Conservation (phyloP, 805 yeast genomes). For the Candida ascalaphidarum region DNA sequence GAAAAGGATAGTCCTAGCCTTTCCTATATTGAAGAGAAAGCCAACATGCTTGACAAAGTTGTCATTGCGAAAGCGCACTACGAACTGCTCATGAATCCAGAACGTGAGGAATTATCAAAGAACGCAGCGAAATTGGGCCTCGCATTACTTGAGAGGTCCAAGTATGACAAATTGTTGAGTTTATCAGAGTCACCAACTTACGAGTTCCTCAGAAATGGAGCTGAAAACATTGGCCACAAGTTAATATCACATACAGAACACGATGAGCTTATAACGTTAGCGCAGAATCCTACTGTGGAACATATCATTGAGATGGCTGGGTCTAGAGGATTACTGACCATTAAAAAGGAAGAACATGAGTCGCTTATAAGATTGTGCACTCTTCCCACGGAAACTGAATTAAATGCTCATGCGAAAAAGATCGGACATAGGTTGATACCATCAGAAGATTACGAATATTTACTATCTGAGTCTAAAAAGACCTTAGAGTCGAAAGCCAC, state of each 20-base stretch:
- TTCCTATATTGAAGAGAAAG: slow-evolving; percentile 7
- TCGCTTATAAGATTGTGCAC: too few relatives aligned
- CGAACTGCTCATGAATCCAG: slow-evolving; percentile 4
- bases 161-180: slow-evolving; percentile 2
- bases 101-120: slow-evolving; percentile 2
- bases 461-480: too few relatives aligned
- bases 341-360: too few relatives aligned
- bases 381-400: too few relatives aligned
- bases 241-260: slow-evolving; percentile 1
- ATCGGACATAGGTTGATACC: too few relatives aligned
- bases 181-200: slow-evolving; percentile 3
- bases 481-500: too few relatives aligned
- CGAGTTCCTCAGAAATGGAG: slow-evolving; percentile 4
- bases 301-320: too few relatives aligned
- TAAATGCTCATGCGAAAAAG: too few relatives aligned
- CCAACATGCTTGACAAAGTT: slow-evolving; percentile 3
- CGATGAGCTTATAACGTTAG: neutral
- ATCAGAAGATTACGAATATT: too few relatives aligned
- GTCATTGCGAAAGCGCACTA: slow-evolving; percentile 6
- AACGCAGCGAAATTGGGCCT: slow-evolving; percentile 6
- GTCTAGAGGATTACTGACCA: too few relatives aligned
- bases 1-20: slow-evolving; percentile 3
- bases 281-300: slow-evolving; percentile 1
- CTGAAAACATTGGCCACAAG: slow-evolving; percentile 1
- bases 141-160: slow-evolving; percentile 5